phyloP scores from a whole-genome alignment of 768 basidiomycete genomes.

The Amyloporia xantha region DNA sequence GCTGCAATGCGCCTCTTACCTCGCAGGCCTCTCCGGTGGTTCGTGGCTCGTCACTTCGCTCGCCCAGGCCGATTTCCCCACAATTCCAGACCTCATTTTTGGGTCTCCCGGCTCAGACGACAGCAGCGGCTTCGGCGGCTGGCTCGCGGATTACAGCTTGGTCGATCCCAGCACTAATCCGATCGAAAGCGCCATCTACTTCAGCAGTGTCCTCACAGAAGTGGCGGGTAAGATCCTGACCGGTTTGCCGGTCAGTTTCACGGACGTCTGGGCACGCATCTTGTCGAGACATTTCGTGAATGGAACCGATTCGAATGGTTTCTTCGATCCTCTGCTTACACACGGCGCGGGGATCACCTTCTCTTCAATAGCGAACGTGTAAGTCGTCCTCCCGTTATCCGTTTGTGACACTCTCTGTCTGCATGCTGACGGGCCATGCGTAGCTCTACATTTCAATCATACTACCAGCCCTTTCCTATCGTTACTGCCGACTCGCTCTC shows the following conservation, averaged over 20 bases:
- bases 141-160: slow-evolving; percentile 36
- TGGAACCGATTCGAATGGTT: slow-evolving; percentile 49
- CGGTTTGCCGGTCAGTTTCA: slow-evolving; percentile 28
- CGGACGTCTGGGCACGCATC: slow-evolving; percentile 59
- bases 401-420: background rate
- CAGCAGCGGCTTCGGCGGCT: slow-evolving; percentile 43
- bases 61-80: slow-evolving; percentile 58
- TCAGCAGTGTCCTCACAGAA: slow-evolving; percentile 51
- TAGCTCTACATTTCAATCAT: background rate
- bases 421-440: too few species aligned
- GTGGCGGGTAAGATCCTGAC: slow-evolving; percentile 43
- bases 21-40: slow-evolving; percentile 52
- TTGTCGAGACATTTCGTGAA: slow-evolving; percentile 72
- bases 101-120: slow-evolving; percentile 52
- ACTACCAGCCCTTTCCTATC: slow-evolving; percentile 54
- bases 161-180: slow-evolving; percentile 40
- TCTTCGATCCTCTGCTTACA: slow-evolving; percentile 49
- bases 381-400: slow-evolving; percentile 3
- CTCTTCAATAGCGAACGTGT: slow-evolving; percentile 43
- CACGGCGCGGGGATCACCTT: slow-evolving; percentile 71
- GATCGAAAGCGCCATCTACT: slow-evolving; percentile 48
- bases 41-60: slow-evolving; percentile 65
- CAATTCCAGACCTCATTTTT: slow-evolving; percentile 46
- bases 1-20: slow-evolving; percentile 46
- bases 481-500: slow-evolving; percentile 50